Evolutionary conservation across 495 filamentous ascomycete species (phyloP).

Genomic region (Aspergillus nanangensis): DNA sequence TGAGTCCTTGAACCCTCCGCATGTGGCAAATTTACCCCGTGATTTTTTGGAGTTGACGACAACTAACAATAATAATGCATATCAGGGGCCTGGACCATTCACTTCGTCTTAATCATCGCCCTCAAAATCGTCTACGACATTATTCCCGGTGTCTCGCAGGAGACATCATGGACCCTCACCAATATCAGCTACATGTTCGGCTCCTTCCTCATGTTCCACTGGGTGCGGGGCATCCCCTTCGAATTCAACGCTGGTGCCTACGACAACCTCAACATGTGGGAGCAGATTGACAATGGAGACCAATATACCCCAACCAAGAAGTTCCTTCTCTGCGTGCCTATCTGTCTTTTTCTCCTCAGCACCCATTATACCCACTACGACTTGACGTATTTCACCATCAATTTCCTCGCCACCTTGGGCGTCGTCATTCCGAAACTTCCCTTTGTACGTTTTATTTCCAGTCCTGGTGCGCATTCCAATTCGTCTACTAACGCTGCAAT

Average conservation of each 20-base stretch:
- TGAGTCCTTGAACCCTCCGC: too few species aligned
- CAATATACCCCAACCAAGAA: constrained; percentile 99
- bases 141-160: constrained; percentile 89
- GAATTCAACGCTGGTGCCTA: constrained; percentile 99
- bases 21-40: background rate
- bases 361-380: constrained; percentile 99
- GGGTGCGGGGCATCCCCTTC: constrained; percentile 94
- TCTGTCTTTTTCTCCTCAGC: constrained; percentile 89
- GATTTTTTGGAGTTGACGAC: too few species aligned
- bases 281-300: constrained; percentile 98
- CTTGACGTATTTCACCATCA: constrained; percentile 92
- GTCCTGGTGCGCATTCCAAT: too few species aligned
- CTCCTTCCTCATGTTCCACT: constrained; percentile 99
- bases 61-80: too few species aligned
- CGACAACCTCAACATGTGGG: constrained; percentile 99
- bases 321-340: constrained; percentile 89
- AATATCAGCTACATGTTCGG: constrained; percentile 99
- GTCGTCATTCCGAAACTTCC: constrained; percentile 96
- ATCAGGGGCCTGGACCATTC: constrained; percentile 89
- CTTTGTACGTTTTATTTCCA: too few species aligned
- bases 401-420: constrained; percentile 83
- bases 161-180: constrained; percentile 96
- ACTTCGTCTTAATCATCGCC: constrained; percentile 80
- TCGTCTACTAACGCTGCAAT: constrained; percentile 18
- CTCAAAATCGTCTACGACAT: constrained; percentile 96